A percentile compares a stretch with the other conserved stretches of the same genome.
phyloP scores from a whole-genome alignment of 345 rosid species.

The Salix arbutifolia region DNA sequence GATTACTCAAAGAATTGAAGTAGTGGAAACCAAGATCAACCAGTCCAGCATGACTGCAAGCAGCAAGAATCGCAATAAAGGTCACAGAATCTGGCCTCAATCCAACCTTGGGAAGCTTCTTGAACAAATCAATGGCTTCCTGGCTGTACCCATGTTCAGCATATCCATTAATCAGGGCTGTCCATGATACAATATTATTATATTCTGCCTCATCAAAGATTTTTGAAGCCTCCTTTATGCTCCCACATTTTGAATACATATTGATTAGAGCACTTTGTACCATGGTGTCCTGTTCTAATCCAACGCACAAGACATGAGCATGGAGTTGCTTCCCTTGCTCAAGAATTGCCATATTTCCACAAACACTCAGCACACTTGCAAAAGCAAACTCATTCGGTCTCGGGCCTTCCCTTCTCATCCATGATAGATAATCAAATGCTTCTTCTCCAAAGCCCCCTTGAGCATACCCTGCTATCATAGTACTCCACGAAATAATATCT shows the following conservation, averaged over 20 bases:
- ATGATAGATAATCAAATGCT: constrained; percentile 58
- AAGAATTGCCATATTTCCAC: constrained; percentile 70
- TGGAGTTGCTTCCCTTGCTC: constrained; percentile 86
- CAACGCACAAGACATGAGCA: constrained; percentile 49
- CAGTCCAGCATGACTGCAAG: constrained; percentile 79
- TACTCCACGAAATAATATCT: constrained; percentile 86
- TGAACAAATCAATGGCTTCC: constrained; percentile 70
- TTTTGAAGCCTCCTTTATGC: constrained; percentile 60
- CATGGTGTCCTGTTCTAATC: constrained; percentile 46
- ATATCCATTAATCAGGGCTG: constrained; percentile 85
- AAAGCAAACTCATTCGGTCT: constrained; percentile 70
- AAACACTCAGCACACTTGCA: constrained; percentile 71
- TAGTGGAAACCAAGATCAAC: constrained; percentile 72
- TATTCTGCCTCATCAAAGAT: constrained; percentile 50
- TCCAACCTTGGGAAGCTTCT: constrained; percentile 48
- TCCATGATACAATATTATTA: constrained; percentile 62
- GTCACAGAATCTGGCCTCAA: constrained; percentile 71
- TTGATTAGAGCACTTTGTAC: constrained; percentile 64
- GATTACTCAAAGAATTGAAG: constrained; percentile 60
- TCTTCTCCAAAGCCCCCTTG: constrained; percentile 69
- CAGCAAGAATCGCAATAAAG: constrained; percentile 76
- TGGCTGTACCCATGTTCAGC: constrained; percentile 81
- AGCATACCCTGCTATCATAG: constrained; percentile 65
- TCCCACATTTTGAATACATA: constrained; percentile 92
- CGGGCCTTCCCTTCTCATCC: constrained; percentile 78